Base-by-base conservation (phyloP, 495 filamentous ascomycete species). In the Tuber indicum region DNA sequence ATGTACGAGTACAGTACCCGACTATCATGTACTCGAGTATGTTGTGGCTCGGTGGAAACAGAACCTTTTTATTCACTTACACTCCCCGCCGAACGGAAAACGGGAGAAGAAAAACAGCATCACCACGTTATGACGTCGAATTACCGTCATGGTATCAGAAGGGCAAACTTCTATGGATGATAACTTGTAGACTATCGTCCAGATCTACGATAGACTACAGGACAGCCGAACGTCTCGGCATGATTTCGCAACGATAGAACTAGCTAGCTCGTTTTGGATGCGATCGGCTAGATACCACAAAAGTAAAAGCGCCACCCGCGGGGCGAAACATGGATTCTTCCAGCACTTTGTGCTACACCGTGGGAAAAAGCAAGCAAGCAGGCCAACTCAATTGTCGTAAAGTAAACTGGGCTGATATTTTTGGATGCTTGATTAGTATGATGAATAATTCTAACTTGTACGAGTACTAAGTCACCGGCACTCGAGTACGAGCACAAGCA, bases 21-120 rank as follows among this genome's bases (percentile, higher is more conserved):
- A 19, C 43, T 41, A 77, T 72, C 4, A 5, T 41, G 39, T 41
- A 41, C 3, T 41, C 39, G 32, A 32, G 32, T 74, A 74, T 41
- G 73, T 52, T 77, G 70, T 71, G 52, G 23, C 23, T 58, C 49
- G 23, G 49, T 58, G 49, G 49, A 58, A 26, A 58, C 14, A 32
- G n/a, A 66, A 66, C 58, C 52, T 32, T n/a, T 62, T 16, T 62
- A 16, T 58, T 26, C 3, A 26, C 7, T 43, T 43, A 43, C 47
- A 52, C 46, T 47, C 46, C 5, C 5, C 46, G 5, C 19, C 21
- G 21, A 26, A 58, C n/a, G 32, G 32, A 32, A 58, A 66, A 32
- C 58, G 26, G 32, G 32, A n/a, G 21, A n/a, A 12, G n/a, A 58
- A n/a, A 2, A 58, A 17, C 9, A 58, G 14, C 58, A 32, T 66